Evolutionary conservation across 2,329 filamentous ascomycete genomes (phyloP).

Genomic region (Aspergillus floridensis): DNA sequence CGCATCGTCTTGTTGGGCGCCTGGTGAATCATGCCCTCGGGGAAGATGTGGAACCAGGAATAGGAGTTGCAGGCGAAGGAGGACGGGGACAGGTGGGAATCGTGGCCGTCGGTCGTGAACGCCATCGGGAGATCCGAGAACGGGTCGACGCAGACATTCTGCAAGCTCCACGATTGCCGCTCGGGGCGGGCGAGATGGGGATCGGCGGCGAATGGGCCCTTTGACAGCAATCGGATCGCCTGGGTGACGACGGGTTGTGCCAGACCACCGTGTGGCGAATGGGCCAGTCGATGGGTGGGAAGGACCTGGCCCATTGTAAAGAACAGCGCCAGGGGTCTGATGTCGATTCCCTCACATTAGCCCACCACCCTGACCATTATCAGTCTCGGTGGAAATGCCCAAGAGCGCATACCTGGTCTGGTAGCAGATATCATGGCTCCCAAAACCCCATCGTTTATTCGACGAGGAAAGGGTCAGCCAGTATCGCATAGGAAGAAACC

Average conservation of each 20-base stretch:
- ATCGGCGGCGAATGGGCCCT: conserved; percentile 57
- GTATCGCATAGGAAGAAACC: conserved; percentile 74
- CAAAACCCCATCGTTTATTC: conserved; percentile 84
- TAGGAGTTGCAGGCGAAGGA: conserved; percentile 67
- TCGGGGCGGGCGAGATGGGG: conserved; percentile 41
- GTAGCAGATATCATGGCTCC: conserved; percentile 94
- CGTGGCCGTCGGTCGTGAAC: conserved; percentile 40
- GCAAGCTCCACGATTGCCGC: conserved; percentile 37
- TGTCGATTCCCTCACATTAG: background rate
- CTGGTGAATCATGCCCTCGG: conserved; percentile 92
- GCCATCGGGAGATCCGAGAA: conserved; percentile 45
- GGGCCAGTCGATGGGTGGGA: conserved; percentile 76
- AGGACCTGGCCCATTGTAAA: conserved; percentile 88
- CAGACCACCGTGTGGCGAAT: conserved; percentile 77
- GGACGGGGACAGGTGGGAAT: conserved; percentile 66
- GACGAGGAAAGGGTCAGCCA: conserved; percentile 60
- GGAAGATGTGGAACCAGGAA: conserved; percentile 93
- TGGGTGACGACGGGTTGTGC: conserved; percentile 88
- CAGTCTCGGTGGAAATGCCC: background rate
- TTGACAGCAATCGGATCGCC: conserved; percentile 77
- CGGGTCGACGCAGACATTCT: conserved; percentile 47
- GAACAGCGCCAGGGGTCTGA: conserved; percentile 68
- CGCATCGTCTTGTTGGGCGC: conserved; percentile 74
- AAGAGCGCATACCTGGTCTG: conserved; percentile 65
- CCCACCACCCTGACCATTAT: background rate